Percentiles rank a stretch among this genome's conserved stretches.
phyloP scores from a whole-genome alignment of 1,139 yeast genomes.

The Williopsis jadinii region DNA sequence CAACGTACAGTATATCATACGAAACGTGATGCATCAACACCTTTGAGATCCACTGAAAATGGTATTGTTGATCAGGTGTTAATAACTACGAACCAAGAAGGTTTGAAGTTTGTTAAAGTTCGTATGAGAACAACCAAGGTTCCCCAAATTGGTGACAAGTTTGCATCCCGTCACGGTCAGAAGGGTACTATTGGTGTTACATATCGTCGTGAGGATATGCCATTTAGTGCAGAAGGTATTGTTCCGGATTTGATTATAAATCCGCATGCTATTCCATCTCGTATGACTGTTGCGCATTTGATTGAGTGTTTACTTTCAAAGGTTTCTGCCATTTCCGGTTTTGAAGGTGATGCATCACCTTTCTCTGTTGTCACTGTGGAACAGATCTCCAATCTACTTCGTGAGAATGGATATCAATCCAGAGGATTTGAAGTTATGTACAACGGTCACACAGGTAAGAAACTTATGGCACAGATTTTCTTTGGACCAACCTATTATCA shows the following conservation, averaged over 20 bases:
- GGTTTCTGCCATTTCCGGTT: slow-evolving; percentile 90
- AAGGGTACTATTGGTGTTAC: slow-evolving; percentile 99
- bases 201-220: slow-evolving; percentile 98
- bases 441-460: slow-evolving; percentile 97
- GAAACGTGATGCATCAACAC: slow-evolving; percentile 97
- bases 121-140: slow-evolving; percentile 98
- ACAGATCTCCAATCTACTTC: slow-evolving; percentile 81
- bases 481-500: slow-evolving; percentile 99
- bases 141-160: slow-evolving; percentile 98
- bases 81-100: slow-evolving; percentile 96
- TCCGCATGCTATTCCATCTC: slow-evolving; percentile 99
- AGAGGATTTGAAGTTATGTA: slow-evolving; percentile 99
- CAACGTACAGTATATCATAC: slow-evolving; percentile 98
- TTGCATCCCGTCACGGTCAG: slow-evolving; percentile 99
- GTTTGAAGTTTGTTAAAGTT: slow-evolving; percentile 93
- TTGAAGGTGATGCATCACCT: slow-evolving; percentile 99
- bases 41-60: slow-evolving; percentile 91
- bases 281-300: slow-evolving; percentile 99
- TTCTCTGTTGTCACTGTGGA: slow-evolving; percentile 97
- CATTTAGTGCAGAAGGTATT: slow-evolving; percentile 91
- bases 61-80: slow-evolving; percentile 98
- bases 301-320: slow-evolving; percentile 95
- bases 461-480: slow-evolving; percentile 95
- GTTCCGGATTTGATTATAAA: slow-evolving; percentile 96
- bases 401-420: slow-evolving; percentile 95